These are phyloP conservation scores for Lepidium aucheri DNA, from an alignment of 345 rosid species.

Conservation along the genomic window DNA sequence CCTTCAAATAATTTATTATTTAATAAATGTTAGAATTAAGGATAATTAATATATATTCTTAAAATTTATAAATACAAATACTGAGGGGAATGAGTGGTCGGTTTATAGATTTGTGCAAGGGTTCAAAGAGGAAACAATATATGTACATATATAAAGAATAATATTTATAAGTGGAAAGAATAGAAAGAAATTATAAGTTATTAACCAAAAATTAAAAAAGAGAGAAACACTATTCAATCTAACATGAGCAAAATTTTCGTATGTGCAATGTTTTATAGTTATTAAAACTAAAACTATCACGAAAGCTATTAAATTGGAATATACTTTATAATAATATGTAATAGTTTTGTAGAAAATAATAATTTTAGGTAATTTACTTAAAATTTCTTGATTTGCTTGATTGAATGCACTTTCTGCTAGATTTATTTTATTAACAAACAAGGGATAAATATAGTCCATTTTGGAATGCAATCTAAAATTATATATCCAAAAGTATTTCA, in stretches of 20 bases:
- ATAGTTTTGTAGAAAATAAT: not conserved
- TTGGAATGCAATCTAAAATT: not conserved
- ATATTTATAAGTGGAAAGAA: not conserved
- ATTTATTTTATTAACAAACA: not conserved
- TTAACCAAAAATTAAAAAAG: too few species aligned
- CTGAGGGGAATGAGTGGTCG: too few species aligned
- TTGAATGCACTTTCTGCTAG: not conserved
- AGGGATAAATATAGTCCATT: not conserved
- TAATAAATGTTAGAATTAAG: not conserved
- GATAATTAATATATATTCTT: too few species aligned
- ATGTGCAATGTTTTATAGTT: not conserved
- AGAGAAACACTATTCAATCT: not conserved
- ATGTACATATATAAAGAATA: not conserved
- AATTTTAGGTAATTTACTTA: not conserved
- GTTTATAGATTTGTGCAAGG: not conserved
- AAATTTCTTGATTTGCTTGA: not conserved
- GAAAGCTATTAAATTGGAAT: not conserved
- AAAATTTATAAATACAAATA: not conserved
- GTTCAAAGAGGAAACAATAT: not conserved
- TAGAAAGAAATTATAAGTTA: not conserved
- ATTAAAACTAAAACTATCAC: not conserved
- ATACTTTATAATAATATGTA: not conserved
- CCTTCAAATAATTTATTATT: conserved; percentile 24
- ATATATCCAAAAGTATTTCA: not conserved
- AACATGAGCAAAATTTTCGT: not conserved